Evolutionary conservation across 768 basidiomycete genomes (phyloP), one percentile per base, ranked within the genome.

Genomic region (Mycena rosella): DNA sequence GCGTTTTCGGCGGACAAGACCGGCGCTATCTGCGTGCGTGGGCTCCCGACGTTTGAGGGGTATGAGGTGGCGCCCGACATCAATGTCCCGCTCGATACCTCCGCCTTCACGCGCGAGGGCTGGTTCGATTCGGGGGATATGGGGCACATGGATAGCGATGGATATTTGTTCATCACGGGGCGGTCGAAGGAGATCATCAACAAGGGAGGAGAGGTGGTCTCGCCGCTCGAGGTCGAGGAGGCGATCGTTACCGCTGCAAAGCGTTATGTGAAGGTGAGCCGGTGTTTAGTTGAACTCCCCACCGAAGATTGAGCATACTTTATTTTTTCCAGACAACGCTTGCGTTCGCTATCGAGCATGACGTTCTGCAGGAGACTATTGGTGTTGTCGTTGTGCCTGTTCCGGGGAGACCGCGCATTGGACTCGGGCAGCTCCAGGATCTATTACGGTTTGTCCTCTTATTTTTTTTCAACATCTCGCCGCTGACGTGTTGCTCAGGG

Each of bases 121-220:
- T 87, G 86, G 86, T 87, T 87, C 72, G 83, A 86, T 56, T 81
- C 82, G 26, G 84, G 85, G n/a, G 85, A 86, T 68, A 72, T 83
- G 56, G 85, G 85, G 4, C 82, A 82, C 68, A 76, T 85, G 79
- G 85, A 86, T 74, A 62, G 59, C 18, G 85, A 86, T 58, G 87
- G 82, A 74, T 82, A 82, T 67, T 70, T 89, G 11, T 82, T 82
- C 63, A 82, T 89, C 67, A 88, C 87, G 0, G 88, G 87, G 15
- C 81, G 87, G 22, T 82, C 87, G n/a, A 89, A 89, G 74, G 88
- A 89, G 77, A 85, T 88, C 67, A 87, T 87, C 70, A 85, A 85
- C 70, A 84, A 85, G 68, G 88, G 87, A 15, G 88, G 88, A 9
- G 87, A 89, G 76, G 87, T 88, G 52, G 83, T 88, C 44, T 86